A percentile compares a stretch with the other conserved stretches of the same genome.
phyloP scores from a whole-genome alignment of 2,329 filamentous ascomycete species.

The Alternaria dauci region DNA sequence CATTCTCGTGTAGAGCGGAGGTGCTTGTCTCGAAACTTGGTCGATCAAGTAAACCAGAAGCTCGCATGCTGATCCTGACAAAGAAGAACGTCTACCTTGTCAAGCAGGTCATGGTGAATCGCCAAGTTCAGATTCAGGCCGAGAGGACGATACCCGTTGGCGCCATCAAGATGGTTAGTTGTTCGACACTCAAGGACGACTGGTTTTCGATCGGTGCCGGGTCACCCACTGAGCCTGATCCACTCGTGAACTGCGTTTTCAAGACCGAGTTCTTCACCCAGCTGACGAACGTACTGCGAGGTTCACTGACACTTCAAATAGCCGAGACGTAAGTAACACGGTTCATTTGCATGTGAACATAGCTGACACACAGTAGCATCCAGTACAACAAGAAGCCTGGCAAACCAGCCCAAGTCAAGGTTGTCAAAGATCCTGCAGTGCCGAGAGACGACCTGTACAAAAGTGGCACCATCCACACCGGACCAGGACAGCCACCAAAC shows the following conservation, averaged over 20 bases:
- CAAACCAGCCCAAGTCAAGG: conserved; percentile 88
- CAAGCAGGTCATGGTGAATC: conserved; percentile 81
- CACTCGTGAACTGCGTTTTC: conserved; percentile 90
- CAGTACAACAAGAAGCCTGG: conserved; percentile 98
- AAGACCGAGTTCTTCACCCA: conserved; percentile 98
- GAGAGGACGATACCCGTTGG: conserved; percentile 85
- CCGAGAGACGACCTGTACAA: conserved; percentile 85
- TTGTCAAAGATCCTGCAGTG: conserved; percentile 82
- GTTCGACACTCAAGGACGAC: conserved; percentile 85
- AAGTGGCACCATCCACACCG: conserved; percentile 88
- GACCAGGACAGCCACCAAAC: conserved; percentile 80
- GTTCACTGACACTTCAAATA: conserved; percentile 82
- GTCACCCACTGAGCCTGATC: conserved; percentile 90
- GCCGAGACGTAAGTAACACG: conserved; percentile 66
- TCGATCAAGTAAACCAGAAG: conserved; percentile 90
- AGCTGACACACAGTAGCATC: conserved; percentile 61
- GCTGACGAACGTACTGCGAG: conserved; percentile 79
- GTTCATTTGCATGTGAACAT: background rate
- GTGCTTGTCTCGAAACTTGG: conserved; percentile 93
- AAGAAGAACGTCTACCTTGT: conserved; percentile 89
- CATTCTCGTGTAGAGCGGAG: conserved; percentile 93
- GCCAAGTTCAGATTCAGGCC: conserved; percentile 79
- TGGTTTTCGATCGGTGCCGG: conserved; percentile 95
- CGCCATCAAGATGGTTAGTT: conserved; percentile 85
- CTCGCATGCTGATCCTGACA: conserved; percentile 84